Evolutionary conservation across 345 rosid genomes (phyloP).

Genomic region (Combretum micranthum): DNA sequence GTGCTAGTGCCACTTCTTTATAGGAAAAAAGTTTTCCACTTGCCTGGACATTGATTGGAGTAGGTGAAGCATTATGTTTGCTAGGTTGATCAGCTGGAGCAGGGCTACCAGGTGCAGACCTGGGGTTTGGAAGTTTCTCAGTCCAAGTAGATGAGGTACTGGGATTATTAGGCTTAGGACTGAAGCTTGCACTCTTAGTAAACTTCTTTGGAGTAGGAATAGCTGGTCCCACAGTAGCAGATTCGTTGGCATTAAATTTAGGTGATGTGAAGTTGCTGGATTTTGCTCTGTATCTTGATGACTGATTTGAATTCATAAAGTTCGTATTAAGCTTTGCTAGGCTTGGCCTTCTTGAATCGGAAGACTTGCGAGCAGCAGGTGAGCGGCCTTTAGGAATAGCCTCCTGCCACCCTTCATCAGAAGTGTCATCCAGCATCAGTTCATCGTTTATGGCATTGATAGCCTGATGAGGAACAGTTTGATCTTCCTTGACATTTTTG

Average conservation of each 20-base stretch:
- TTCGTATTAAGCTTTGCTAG: constrained; percentile 84
- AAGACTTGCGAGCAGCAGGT: constrained; percentile 58
- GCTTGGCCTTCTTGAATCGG: constrained; percentile 67
- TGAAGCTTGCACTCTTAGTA: constrained; percentile 67
- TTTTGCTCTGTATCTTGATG: constrained; percentile 66
- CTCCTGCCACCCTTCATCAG: constrained; percentile 99
- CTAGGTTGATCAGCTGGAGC: constrained; percentile 42
- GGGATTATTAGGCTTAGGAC: constrained; percentile 43
- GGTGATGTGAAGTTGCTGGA: constrained; percentile 55
- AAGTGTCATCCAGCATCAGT: constrained; percentile 37
- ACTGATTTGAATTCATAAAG: constrained; percentile 59
- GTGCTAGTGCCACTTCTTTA: constrained; percentile 97
- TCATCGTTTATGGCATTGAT: constrained; percentile 24
- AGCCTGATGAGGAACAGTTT: constrained; percentile 32
- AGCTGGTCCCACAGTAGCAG: constrained; percentile 36
- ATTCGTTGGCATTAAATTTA: constrained; percentile 39
- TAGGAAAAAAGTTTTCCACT: constrained; percentile 90
- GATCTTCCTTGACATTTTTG: constrained; percentile 41
- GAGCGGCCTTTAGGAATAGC: constrained; percentile 87
- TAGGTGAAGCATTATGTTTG: constrained; percentile 38
- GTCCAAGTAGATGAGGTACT: constrained; percentile 29
- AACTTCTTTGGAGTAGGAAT: constrained; percentile 45
- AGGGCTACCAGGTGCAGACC: constrained; percentile 47
- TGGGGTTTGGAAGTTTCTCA: constrained; percentile 39
- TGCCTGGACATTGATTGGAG: constrained; percentile 57